Percentiles rank a stretch among this genome's conserved stretches.
These are phyloP conservation scores for Podaxis sp. DNA, from an alignment of 768 basidiomycete species.

Conservation along the genomic window DNA sequence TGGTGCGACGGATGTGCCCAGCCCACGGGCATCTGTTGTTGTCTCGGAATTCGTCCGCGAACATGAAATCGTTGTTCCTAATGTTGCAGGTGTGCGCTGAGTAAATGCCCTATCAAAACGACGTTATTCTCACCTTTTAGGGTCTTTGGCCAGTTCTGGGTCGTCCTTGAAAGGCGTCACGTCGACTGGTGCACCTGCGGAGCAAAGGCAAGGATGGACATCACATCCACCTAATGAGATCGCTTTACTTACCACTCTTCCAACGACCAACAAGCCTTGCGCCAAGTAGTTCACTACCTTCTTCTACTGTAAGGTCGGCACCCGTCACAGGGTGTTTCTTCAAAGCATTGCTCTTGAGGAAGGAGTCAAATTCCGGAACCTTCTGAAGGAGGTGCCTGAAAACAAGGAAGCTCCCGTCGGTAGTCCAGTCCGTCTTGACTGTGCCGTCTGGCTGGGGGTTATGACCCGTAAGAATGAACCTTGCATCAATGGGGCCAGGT, in stretches of 20 bases:
- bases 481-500: slow-evolving; percentile 38
- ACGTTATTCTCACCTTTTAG: slow-evolving; percentile 27
- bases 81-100: slow-evolving; percentile 5
- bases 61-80: slow-evolving; percentile 47
- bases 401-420: slow-evolving; percentile 51
- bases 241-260: slow-evolving; percentile 45
- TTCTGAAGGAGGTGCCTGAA: slow-evolving; percentile 52
- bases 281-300: slow-evolving; percentile 50
- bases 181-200: slow-evolving; percentile 45
- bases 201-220: neutral
- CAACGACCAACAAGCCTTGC: slow-evolving; percentile 55
- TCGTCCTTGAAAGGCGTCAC: slow-evolving; percentile 44
- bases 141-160: slow-evolving; percentile 32
- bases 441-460: neutral
- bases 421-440: slow-evolving; percentile 40
- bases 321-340: slow-evolving; percentile 37
- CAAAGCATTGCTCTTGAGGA: slow-evolving; percentile 38
- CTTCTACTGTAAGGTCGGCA: slow-evolving; percentile 27
- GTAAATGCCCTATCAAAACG: neutral
- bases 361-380: slow-evolving; percentile 53
- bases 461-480: slow-evolving; percentile 44
- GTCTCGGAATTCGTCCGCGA: slow-evolving; percentile 30
- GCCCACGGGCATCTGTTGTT: slow-evolving; percentile 47
- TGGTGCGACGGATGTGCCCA: slow-evolving; percentile 47
- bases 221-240: neutral